phyloP scores from a whole-genome alignment of 495 filamentous ascomycete genomes.

The Penicillium flavigenum region DNA sequence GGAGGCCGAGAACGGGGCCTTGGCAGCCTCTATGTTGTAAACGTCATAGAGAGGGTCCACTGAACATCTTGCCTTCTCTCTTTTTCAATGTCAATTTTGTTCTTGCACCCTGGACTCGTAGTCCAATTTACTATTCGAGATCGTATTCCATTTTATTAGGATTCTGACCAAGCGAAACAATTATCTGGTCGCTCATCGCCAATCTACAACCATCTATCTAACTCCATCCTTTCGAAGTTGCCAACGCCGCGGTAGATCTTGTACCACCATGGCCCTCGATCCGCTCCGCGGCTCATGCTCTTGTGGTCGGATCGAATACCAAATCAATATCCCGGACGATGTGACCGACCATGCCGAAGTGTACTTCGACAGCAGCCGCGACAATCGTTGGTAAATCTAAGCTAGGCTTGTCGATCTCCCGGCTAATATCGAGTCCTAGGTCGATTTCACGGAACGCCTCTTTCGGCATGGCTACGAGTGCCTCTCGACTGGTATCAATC shows the following conservation, averaged over 20 bases:
- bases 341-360: slow-evolving; percentile 58
- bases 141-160: not conserved
- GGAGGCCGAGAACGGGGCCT: slow-evolving; percentile 18
- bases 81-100: slow-evolving; percentile 1
- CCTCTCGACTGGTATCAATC: slow-evolving; percentile 75
- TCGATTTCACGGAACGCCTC: slow-evolving; percentile 62
- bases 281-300: slow-evolving; percentile 73
- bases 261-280: slow-evolving; percentile 35
- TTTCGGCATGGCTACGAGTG: slow-evolving; percentile 76
- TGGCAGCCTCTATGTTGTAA: slow-evolving; percentile 21
- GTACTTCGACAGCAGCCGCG: slow-evolving; percentile 64
- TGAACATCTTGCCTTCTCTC: slow-evolving; percentile 12
- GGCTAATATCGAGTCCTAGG: slow-evolving; percentile 44
- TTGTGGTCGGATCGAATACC: slow-evolving; percentile 82
- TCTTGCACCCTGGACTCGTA: not conserved
- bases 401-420: slow-evolving; percentile 10
- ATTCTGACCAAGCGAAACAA: not conserved
- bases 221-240: not conserved
- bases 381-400: slow-evolving; percentile 57
- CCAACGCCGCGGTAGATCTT: slow-evolving; percentile 1
- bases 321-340: slow-evolving; percentile 62
- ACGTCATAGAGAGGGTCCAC: slow-evolving; percentile 35
- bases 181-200: not conserved
- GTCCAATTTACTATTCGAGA: not conserved
- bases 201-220: slow-evolving; percentile 2